Evolutionary conservation across 306 rosid species (phyloP).

Genomic region (Herpetospermum pedunculosum): DNA sequence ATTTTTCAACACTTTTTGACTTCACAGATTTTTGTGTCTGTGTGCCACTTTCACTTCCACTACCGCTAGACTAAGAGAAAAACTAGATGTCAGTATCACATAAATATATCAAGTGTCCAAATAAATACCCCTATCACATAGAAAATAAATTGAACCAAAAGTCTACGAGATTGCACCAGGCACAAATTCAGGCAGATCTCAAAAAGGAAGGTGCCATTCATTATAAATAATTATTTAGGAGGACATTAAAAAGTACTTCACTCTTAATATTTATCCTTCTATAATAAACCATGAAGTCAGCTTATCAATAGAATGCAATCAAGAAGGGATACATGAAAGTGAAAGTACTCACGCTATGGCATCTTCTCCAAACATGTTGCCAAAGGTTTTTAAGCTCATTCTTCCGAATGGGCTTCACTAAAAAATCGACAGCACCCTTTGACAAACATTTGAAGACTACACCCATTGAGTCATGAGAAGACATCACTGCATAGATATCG

Average conservation of each 20-base stretch:
- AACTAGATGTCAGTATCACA: background rate
- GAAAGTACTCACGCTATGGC: slow-evolving; percentile 73
- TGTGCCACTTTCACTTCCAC: slow-evolving; percentile 86
- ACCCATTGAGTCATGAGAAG: slow-evolving; percentile 92
- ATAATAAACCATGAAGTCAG: background rate
- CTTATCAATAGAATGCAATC: background rate
- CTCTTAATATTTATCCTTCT: background rate
- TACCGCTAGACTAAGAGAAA: slow-evolving; percentile 71
- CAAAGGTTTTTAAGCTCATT: slow-evolving; percentile 96
- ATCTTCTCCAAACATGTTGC: slow-evolving; percentile 99
- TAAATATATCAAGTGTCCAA: slow-evolving; percentile 2
- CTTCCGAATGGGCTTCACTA: slow-evolving; percentile 92
- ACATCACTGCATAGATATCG: slow-evolving; percentile 84
- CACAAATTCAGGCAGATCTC: background rate
- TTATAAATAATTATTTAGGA: background rate
- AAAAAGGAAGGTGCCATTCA: background rate
- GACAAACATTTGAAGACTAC: slow-evolving; percentile 94
- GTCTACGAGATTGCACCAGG: background rate
- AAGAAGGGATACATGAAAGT: background rate
- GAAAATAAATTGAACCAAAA: background rate
- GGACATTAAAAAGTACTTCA: background rate
- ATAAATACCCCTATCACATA: background rate
- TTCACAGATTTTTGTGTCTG: slow-evolving; percentile 64
- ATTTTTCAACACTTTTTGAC: slow-evolving; percentile 48
- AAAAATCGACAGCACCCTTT: slow-evolving; percentile 93